Percentiles rank a stretch among this genome's conserved stretches.
These are phyloP conservation scores for Rutstroemia sp. DNA, from an alignment of 2,329 filamentous ascomycete species.

Conservation along the genomic window DNA sequence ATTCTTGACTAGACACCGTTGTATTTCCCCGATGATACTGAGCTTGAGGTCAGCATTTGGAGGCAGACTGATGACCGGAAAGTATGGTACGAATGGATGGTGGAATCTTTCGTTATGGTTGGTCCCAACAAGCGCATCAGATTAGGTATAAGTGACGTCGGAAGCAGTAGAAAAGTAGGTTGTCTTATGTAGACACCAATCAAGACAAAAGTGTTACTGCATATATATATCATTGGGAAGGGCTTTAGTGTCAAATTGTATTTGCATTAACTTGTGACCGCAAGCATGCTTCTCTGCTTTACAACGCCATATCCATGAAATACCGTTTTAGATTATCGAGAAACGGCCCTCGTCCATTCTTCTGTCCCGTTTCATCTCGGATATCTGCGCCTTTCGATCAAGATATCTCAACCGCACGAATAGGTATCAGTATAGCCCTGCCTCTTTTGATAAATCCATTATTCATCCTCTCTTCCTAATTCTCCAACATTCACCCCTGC, in stretches of 20 bases:
- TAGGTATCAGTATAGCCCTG: background rate
- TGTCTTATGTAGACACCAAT: constrained; percentile 53
- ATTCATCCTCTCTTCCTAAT: background rate
- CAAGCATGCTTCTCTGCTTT: constrained; percentile 19
- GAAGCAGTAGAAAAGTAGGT: constrained; percentile 61
- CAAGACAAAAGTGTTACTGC: too few species aligned
- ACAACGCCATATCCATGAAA: constrained; percentile 24
- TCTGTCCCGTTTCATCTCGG: background rate
- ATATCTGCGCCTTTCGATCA: background rate
- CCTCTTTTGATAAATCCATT: constrained; percentile 1
- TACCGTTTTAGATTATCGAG: constrained; percentile 12
- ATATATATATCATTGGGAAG: background rate
- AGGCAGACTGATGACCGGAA: constrained; percentile 89
- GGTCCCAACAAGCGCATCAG: constrained; percentile 55
- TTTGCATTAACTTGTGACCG: background rate
- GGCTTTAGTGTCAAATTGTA: constrained; percentile 15
- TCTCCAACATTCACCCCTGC: constrained; percentile 35
- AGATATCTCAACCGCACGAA: background rate
- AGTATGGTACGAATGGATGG: constrained; percentile 98
- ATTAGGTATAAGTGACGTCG: constrained; percentile 57
- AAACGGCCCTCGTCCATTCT: background rate
- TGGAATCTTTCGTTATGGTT: constrained; percentile 71
- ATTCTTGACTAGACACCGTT: constrained; percentile 59
- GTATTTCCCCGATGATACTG: constrained; percentile 74
- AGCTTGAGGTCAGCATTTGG: constrained; percentile 91